Evolutionary conservation across 148 eudicot genomes (phyloP), one percentile per base, ranked within the genome.

Genomic region (Agrostemma githago): DNA sequence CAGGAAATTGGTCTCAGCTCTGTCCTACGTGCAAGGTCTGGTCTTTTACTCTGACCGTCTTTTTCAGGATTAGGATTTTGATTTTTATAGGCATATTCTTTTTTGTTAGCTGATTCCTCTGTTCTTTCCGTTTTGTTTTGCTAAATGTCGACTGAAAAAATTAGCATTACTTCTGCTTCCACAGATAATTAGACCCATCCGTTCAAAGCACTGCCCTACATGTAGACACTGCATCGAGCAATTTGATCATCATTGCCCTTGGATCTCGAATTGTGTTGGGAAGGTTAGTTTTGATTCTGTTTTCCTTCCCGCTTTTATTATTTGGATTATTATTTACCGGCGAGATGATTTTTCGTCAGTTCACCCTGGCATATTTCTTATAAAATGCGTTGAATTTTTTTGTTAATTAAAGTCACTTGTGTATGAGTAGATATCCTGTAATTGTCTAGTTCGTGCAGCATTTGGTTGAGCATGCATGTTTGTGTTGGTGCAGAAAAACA

Each of bases 201-300:
- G 99, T 60, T 90, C 97, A 62, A 95, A 95, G 84, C 99, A 95
- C 74, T 95, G 99, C 79, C 88, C 99, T 68, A 88, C 87, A 34
- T 95, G 99, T 85, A 93, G 90, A 78, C 96, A 86, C 67, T 92
- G 99, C 77, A 89, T 95, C 65, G 99, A 95, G 81, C 99, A 95
- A 83, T 95, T 92, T 83, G 99, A 95, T 76, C 99, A 95, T 86
- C 97, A 95, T 78, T 95, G 99, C 78, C 99, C 99, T 61, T 95
- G 99, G 99, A 93, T 95, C 38, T 95, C 97, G n/a, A 95, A 95
- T 75, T 92, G 99, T 67, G 72, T 95, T 74, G 99, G 97, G 80
- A 96, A 95, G 99, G 97, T 95, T 79, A 91, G 96, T 92, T 66
- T 84, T 85, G 62, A 84, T 96, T 82, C 89, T 85, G 48, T 78